phyloP scores from a whole-genome alignment of 192 early-diverging fungal genomes.

The Gamsiella multidivaricata region DNA sequence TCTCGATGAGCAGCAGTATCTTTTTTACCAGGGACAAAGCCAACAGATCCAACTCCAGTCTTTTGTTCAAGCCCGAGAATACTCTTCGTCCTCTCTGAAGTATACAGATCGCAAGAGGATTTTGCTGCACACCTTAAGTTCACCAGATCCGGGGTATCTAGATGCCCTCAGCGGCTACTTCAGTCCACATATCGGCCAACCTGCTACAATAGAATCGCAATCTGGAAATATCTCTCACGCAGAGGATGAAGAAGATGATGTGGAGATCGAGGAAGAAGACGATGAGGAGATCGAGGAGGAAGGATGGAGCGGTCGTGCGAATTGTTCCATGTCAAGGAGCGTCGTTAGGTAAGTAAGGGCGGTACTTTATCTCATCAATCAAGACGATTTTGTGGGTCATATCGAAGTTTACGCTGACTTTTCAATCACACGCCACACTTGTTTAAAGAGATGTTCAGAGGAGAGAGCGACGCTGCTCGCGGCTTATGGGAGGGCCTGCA shows the following conservation, averaged over 20 bases:
- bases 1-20: neutral
- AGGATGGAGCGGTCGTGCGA: neutral
- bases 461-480: slow-evolving; percentile 23
- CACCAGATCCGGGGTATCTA: slow-evolving; percentile 22
- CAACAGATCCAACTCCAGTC: neutral
- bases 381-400: neutral
- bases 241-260: slow-evolving; percentile 11
- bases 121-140: neutral
- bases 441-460: neutral
- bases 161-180: slow-evolving; percentile 28
- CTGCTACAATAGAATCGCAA: neutral
- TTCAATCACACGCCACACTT: too few relatives aligned
- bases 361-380: neutral
- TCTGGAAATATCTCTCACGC: slow-evolving; percentile 4
- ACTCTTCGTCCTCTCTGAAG: too few relatives aligned
- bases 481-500: slow-evolving; percentile 2
- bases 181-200: neutral
- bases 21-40: neutral
- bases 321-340: too few relatives aligned
- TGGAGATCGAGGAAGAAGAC: neutral
- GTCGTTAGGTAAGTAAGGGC: neutral
- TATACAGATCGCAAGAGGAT: neutral
- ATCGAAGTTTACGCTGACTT: neutral
- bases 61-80: neutral
- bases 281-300: neutral